phyloP scores from a whole-genome alignment of 108 stramenopile species.

The Pseudonitzschia multiseries region DNA sequence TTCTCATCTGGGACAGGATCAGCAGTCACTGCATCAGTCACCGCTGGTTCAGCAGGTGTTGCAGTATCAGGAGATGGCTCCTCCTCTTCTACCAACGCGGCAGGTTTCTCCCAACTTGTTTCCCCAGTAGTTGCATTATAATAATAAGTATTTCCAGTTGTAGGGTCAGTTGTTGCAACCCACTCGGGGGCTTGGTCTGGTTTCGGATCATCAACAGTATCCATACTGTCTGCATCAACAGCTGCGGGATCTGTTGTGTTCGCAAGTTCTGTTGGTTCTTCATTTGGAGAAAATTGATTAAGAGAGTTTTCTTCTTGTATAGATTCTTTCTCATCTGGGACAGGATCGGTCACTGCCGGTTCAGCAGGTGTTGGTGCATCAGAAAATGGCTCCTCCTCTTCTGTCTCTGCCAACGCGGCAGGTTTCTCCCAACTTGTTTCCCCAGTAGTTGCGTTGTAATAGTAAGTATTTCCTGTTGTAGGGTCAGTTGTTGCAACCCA shows the following conservation, averaged over 20 bases:
- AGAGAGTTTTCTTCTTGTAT: not conserved
- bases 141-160: constrained; percentile 47
- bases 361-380: not conserved
- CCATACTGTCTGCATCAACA: not conserved
- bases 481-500: constrained; percentile 51
- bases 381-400: not conserved
- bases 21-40: not conserved
- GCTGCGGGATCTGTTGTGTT: not conserved
- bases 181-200: constrained; percentile 29
- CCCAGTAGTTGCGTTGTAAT: constrained; percentile 43
- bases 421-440: constrained; percentile 45
- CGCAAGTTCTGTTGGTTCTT: no score
- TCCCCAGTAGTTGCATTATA: constrained; percentile 48
- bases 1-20: not conserved
- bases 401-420: not conserved
- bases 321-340: not conserved
- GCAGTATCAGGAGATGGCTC: not conserved
- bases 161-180: constrained; percentile 42
- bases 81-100: not conserved
- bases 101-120: constrained; percentile 40
- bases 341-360: not conserved
- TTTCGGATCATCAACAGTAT: no score
- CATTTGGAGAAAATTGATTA: no score
- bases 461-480: constrained; percentile 44
- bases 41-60: not conserved